phyloP scores from a whole-genome alignment of 208 protist genomes.

The Trichomonas gallinae region DNA sequence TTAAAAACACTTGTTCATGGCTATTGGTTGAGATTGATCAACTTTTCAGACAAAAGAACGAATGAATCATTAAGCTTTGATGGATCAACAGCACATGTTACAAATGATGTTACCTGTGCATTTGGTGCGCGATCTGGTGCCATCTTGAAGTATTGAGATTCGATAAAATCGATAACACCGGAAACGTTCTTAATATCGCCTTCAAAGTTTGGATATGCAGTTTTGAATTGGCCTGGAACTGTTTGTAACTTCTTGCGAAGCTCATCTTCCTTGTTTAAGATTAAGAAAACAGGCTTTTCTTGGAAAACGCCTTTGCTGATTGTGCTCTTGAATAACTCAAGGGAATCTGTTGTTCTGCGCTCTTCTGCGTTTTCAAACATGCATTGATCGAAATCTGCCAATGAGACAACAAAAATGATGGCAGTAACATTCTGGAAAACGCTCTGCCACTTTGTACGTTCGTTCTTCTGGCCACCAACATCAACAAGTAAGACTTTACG shows the following conservation, averaged over 20 bases:
- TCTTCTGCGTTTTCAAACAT: background rate
- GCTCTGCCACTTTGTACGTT: slow-evolving; percentile 33
- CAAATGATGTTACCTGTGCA: background rate
- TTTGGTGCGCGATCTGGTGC: background rate
- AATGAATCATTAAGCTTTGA: background rate
- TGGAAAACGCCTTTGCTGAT: background rate
- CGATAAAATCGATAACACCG: background rate
- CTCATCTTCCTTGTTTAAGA: slow-evolving; percentile 6
- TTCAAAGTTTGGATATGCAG: background rate
- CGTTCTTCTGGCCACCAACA: slow-evolving; percentile 37
- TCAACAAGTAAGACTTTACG: slow-evolving; percentile 24
- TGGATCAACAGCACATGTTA: background rate
- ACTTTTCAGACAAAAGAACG: background rate
- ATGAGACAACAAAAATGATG: slow-evolving; percentile 32
- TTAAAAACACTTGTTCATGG: too few relatives aligned
- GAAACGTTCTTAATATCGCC: background rate
- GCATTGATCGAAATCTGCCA: slow-evolving; percentile 18
- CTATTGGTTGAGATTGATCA: background rate
- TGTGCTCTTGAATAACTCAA: background rate
- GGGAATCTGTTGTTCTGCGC: background rate
- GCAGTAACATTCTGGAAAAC: slow-evolving; percentile 33
- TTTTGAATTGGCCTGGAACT: background rate
- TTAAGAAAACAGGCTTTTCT: background rate
- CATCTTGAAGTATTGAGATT: background rate
- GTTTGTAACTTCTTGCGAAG: background rate